Conservation (phyloP, 306 rosid species). For the Castanea mollissima region DNA sequence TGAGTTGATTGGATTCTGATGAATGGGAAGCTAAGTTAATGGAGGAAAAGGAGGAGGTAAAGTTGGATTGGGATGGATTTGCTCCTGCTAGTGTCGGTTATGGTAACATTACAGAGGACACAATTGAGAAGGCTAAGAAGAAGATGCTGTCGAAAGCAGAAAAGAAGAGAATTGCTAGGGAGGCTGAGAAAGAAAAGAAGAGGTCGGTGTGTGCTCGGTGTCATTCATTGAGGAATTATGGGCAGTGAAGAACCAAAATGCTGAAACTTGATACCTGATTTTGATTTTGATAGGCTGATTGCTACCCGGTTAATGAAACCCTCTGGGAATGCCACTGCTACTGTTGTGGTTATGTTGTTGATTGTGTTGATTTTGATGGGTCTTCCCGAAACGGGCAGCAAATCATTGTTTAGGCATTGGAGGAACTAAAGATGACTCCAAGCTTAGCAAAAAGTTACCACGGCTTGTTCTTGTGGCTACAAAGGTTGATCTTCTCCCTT, state of each 20-base stretch:
- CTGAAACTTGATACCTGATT: conserved; percentile 92
- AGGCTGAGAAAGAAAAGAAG: conserved; percentile 74
- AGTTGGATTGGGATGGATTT: conserved; percentile 65
- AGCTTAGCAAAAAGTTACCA: conserved; percentile 58
- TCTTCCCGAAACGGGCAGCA: conserved; percentile 82
- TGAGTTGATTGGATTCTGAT: conserved; percentile 70
- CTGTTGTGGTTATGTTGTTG: conserved; percentile 84
- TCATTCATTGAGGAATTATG: conserved; percentile 88
- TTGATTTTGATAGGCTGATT: conserved; percentile 82
- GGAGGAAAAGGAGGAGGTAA: conserved; percentile 47
- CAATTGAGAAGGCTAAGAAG: conserved; percentile 54
- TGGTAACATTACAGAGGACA: conserved; percentile 74
- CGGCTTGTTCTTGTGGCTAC: conserved; percentile 94
- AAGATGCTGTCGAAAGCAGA: conserved; percentile 75
- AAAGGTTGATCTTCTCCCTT: conserved; percentile 85
- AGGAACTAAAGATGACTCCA: conserved; percentile 43
- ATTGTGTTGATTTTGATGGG: conserved; percentile 94
- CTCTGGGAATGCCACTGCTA: conserved; percentile 58
- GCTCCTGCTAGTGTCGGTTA: conserved; percentile 75
- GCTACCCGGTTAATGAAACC: conserved; percentile 71
- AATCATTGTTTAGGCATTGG: conserved; percentile 68
- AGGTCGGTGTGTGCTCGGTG: conserved; percentile 92
- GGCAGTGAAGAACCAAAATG: conserved; percentile 80
- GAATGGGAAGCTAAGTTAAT: conserved; percentile 64
- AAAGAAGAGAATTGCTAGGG: conserved; percentile 73